These are phyloP conservation scores for Pseudoscleropodium purum DNA, from an alignment of 225 moss, liverwort and hornwort species.

Conservation along the genomic window DNA sequence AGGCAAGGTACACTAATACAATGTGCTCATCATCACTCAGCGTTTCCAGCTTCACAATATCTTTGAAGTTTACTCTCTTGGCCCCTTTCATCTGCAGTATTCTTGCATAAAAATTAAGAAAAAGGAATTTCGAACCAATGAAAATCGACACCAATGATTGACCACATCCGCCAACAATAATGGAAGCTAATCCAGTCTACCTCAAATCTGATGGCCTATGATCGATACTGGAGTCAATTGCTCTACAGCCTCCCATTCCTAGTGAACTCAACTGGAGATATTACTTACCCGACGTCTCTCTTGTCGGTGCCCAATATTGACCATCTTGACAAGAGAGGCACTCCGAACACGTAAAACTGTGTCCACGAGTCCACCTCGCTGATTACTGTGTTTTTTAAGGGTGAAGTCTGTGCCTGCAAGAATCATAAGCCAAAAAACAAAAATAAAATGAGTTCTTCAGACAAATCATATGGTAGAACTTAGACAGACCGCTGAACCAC, in stretches of 20 bases:
- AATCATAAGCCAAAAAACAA: background rate
- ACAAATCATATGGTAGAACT: background rate
- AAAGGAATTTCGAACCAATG: background rate
- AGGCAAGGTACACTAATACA: slow-evolving; percentile 87
- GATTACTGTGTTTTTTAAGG: slow-evolving; percentile 95
- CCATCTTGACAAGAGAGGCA: slow-evolving; percentile 96
- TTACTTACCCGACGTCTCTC: slow-evolving; percentile 74
- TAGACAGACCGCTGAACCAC: background rate
- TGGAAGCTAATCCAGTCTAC: background rate
- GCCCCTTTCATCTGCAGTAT: slow-evolving; percentile 78
- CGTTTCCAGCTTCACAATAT: slow-evolving; percentile 94
- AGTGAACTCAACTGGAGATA: background rate
- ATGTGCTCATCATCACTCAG: slow-evolving; percentile 95
- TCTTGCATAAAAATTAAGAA: background rate
- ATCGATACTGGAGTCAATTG: background rate
- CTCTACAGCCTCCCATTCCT: background rate
- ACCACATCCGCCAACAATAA: background rate
- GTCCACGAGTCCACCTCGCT: slow-evolving; percentile 87
- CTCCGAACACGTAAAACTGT: slow-evolving; percentile 90
- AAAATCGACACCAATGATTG: background rate
- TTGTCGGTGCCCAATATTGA: slow-evolving; percentile 86
- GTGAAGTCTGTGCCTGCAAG: slow-evolving; percentile 82
- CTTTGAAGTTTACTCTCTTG: slow-evolving; percentile 88
- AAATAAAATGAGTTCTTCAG: background rate
- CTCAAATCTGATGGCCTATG: background rate